Conservation (phyloP, 495 filamentous ascomycete genomes). For the Thozetella sp. region DNA sequence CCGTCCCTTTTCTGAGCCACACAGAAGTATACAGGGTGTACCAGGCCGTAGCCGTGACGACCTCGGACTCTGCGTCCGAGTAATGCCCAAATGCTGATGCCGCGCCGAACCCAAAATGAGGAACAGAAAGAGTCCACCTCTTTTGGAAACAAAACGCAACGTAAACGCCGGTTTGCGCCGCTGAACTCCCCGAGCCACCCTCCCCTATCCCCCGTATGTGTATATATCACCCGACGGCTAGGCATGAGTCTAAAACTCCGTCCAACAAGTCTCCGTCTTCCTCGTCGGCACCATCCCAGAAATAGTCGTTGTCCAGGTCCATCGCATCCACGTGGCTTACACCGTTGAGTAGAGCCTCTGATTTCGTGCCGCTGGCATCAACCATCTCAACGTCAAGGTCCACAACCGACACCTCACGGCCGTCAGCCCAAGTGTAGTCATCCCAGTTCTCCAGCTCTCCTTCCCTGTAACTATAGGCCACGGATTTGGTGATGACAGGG, state of each 20-base stretch:
- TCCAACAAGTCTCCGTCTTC: slow-evolving; percentile 66
- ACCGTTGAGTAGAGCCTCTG: slow-evolving; percentile 33
- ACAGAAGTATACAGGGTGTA: slow-evolving; percentile 5
- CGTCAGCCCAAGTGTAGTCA: slow-evolving; percentile 50
- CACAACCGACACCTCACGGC: slow-evolving; percentile 26
- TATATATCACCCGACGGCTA: slow-evolving; percentile 27
- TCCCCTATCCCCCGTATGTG: neutral
- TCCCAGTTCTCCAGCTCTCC: slow-evolving; percentile 69
- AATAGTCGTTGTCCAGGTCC: slow-evolving; percentile 67
- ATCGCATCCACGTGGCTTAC: slow-evolving; percentile 49
- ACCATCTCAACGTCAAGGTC: slow-evolving; percentile 31
- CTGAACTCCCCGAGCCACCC: neutral
- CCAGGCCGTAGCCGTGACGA: neutral
- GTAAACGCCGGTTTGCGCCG: neutral
- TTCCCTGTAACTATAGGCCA: slow-evolving; percentile 74
- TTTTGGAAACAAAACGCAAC: slow-evolving; percentile 1
- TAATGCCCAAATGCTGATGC: slow-evolving; percentile 5
- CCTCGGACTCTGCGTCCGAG: neutral
- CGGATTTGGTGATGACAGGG: slow-evolving; percentile 69
- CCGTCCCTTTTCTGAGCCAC: slow-evolving; percentile 2
- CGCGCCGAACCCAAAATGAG: neutral
- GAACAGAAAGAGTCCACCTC: neutral
- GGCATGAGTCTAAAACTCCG: slow-evolving; percentile 64
- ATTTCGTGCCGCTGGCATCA: slow-evolving; percentile 28
- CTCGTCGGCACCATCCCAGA: slow-evolving; percentile 73